A percentile compares a stretch with the other conserved stretches of the same genome.
Conservation (phyloP, 2,329 filamentous ascomycete species). For the Aspergillus uvarum region DNA sequence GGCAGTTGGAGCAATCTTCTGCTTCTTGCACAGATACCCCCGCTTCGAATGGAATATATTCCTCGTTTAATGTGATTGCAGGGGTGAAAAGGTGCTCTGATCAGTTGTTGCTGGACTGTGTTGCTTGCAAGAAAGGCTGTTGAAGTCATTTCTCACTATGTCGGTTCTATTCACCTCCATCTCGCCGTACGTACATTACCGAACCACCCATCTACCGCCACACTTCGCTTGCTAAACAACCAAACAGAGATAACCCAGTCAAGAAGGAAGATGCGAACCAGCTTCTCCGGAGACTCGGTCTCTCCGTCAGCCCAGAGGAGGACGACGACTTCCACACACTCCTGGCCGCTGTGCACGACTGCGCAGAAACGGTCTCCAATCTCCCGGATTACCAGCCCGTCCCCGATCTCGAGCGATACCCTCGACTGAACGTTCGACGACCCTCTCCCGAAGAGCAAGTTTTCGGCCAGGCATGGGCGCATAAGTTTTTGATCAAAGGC, state of each 20-base stretch:
- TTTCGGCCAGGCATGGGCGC: slow-evolving; percentile 53
- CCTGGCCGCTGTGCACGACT: slow-evolving; percentile 54
- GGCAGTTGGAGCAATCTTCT: neutral
- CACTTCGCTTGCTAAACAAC: neutral
- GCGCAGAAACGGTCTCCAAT: slow-evolving; percentile 46
- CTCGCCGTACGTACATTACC: slow-evolving; percentile 21
- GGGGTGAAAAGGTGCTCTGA: neutral
- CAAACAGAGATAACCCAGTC: slow-evolving; percentile 40
- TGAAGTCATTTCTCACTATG: slow-evolving; percentile 15
- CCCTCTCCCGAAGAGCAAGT: slow-evolving; percentile 45
- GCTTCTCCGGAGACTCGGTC: slow-evolving; percentile 38
- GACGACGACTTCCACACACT: slow-evolving; percentile 49
- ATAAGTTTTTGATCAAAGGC: slow-evolving; percentile 49
- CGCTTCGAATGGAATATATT: neutral
- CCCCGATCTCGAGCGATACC: slow-evolving; percentile 45
- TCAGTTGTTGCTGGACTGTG: neutral
- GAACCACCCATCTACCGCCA: neutral
- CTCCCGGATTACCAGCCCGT: slow-evolving; percentile 51
- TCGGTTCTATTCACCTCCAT: slow-evolving; percentile 32
- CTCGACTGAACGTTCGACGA: slow-evolving; percentile 46
- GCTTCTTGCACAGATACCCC: neutral
- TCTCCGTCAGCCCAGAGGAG: slow-evolving; percentile 40
- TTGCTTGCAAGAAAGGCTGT: too few relatives aligned
- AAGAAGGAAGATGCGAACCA: slow-evolving; percentile 41
- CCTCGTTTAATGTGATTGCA: neutral